Conservation (phyloP, 495 filamentous ascomycete species). For the Xylaria bambusicola region DNA sequence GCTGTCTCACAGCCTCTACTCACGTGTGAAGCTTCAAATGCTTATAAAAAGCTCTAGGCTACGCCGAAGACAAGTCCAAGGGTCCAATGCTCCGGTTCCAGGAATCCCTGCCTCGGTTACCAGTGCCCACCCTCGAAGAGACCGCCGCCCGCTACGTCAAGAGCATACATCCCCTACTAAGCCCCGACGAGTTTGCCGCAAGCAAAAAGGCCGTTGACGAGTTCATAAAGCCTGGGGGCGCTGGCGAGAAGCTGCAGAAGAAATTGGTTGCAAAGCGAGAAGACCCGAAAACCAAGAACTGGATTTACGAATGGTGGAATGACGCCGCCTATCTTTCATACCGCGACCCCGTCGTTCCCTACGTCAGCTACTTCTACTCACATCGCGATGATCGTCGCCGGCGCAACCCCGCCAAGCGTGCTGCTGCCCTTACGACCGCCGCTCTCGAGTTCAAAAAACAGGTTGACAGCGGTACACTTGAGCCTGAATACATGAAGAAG, state of each 20-base stretch:
- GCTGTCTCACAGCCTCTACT: constrained; percentile 11
- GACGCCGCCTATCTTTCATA: constrained; percentile 86
- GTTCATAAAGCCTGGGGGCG: constrained; percentile 78
- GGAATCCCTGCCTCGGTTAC: constrained; percentile 87
- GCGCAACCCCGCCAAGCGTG: constrained; percentile 86
- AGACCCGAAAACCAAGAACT: constrained; percentile 85
- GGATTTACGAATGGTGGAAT: constrained; percentile 99
- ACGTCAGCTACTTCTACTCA: constrained; percentile 99
- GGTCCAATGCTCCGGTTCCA: constrained; percentile 95
- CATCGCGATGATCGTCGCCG: constrained; percentile 90
- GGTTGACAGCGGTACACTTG: constrained; percentile 79
- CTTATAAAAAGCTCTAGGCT: constrained; percentile 57
- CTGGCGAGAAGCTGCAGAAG: constrained; percentile 85
- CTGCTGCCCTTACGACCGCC: constrained; percentile 83
- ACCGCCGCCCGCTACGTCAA: constrained; percentile 90
- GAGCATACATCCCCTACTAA: constrained; percentile 82
- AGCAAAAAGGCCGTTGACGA: constrained; percentile 82
- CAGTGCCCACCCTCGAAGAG: constrained; percentile 92
- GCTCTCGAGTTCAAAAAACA: constrained; percentile 90
- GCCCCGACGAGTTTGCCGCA: constrained; percentile 66
- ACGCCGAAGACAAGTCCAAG: constrained; percentile 88
- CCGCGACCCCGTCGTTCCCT: constrained; percentile 95
- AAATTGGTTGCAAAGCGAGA: constrained; percentile 79
- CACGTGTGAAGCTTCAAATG: constrained; percentile 9
- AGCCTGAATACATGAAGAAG: constrained; percentile 98